Percentiles rank a stretch among this genome's conserved stretches.
Evolutionary conservation across 106 monocot species (phyloP).

Genomic region (Triglochin maritima): DNA sequence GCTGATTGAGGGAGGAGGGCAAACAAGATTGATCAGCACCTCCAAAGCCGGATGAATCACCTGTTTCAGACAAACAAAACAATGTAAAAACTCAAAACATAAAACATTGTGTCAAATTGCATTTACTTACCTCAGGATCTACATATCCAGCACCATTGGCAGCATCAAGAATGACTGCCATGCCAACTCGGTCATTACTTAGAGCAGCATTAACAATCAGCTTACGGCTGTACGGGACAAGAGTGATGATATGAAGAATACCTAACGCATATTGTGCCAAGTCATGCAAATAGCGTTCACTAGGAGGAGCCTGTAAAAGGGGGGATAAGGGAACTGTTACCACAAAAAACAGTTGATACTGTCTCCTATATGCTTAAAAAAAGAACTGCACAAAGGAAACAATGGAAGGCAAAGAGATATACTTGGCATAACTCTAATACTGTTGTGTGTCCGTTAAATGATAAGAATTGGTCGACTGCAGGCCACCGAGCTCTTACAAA

Average conservation of each 20-base stretch:
- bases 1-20: slow-evolving; percentile 95
- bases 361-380: background rate
- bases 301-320: slow-evolving; percentile 58
- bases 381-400: background rate
- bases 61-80: slow-evolving; percentile 27
- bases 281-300: slow-evolving; percentile 89
- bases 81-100: background rate
- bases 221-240: slow-evolving; percentile 70
- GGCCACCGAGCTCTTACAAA: slow-evolving; percentile 85
- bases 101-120: too few species aligned
- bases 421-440: slow-evolving; percentile 94
- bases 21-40: slow-evolving; percentile 86
- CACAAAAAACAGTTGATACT: too few species aligned
- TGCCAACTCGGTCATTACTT: slow-evolving; percentile 89
- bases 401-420: background rate
- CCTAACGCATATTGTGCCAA: slow-evolving; percentile 91
- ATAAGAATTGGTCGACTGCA: slow-evolving; percentile 72
- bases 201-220: slow-evolving; percentile 63
- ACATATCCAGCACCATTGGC: slow-evolving; percentile 60
- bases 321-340: background rate
- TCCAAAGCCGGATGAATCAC: slow-evolving; percentile 76
- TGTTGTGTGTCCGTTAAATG: slow-evolving; percentile 72
- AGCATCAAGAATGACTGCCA: slow-evolving; percentile 88
- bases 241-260: slow-evolving; percentile 84
- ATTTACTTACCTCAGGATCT: slow-evolving; percentile 58